Evolutionary conservation across 2,329 filamentous ascomycete genomes (phyloP), one percentile per base, ranked within the genome.

Genomic region (Fragosphaeria purpurea): DNA sequence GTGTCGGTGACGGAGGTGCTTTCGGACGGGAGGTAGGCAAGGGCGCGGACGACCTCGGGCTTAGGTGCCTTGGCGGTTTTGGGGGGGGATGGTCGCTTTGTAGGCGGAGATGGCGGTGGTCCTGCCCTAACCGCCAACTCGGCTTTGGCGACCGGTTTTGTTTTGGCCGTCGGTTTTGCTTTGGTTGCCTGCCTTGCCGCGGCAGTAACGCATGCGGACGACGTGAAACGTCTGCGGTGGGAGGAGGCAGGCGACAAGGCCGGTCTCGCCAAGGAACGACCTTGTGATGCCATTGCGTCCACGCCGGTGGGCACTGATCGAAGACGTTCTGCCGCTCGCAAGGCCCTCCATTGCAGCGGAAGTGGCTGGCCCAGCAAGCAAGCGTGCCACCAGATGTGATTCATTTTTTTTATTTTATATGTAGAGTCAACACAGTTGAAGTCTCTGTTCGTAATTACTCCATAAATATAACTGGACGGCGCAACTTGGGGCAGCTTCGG

Each of bases 21-120:
- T 4, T 8, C 10, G 9, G 54, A 50, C 1, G 64, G 63, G 45
- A 62, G 55, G 58, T 55, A 65, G 41, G 63, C 60, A 45, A 65
- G 52, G 13, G 56, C 46, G 7, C 57, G 57, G 10, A 54, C 50
- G 35, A 49, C 40, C 34, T 52, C 44, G 7, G 44, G 31, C 44
- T 12, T 34, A 6, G 38, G 41, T 7, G 40, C 22, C 22, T 22
- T 22, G 22, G 22, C 1, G 41, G 51, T 6, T 33, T n/a, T 11
- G 31, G 32, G 11, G 12, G 22, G 7, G 39, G 46, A 4, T 22
- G 43, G 35, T 42, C 3, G 50, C 35, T 34, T 44, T 47, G 32
- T 32, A 39, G 12, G 34, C 22, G 5, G 45, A 10, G 4, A 22
- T 22, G 22, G 22, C 22, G 22, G 22, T 22, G 22, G 22, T 34